Base-by-base conservation (phyloP, 352 stramenopile species). In the Pythium apleroticum region DNA sequence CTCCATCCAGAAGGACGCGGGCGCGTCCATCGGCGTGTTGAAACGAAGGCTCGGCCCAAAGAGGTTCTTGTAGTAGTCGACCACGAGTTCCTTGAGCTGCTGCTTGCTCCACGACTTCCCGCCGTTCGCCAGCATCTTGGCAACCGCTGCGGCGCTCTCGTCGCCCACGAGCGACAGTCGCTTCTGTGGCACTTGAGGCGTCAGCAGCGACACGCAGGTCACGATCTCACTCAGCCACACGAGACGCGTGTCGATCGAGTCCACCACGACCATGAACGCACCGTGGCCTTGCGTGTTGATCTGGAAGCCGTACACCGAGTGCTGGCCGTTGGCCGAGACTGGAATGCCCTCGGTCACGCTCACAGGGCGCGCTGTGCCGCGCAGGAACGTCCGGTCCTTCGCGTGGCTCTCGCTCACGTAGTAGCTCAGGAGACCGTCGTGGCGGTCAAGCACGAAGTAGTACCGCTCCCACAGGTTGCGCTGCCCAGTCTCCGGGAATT, bases 221-320 rank as follows among this genome's bases (percentile, higher is more conserved):
- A 95, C 82, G 12, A 95, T 89, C 68, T 95, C 85, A 33, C 83
- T 91, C 25, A 93, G 70, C 87, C 87, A 95, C 48, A 81, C 78
- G 25, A 93, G 75, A 4, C 86, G 83, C 63, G 87, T 89, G 61
- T 91, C 83, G 49, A 92, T 91, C 46, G 87, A 93, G 69, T 95
- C 85, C 7, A 95, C 87, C 31, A 93, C 66, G 5, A 95, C 81
- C 80, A 91, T 90, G 59, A 95, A 93, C 14, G 82, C 71, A 31
- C 87, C 87, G 53, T 95, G 87, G 27, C 87, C 87, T 62, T 95
- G 83, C 4, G 87, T 95, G 67, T 90, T 93, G 71, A 95, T 89
- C 70, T 93, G 87, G 65, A 95, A 93, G 10, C 85, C 87, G 52
- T 89, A 92, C 7, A 91, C 85, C 31, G 62, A 80, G 66, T 89